These are phyloP conservation scores for Carex myosuroides DNA, from an alignment of 176 grass and related monocot genomes.

Conservation along the genomic window DNA sequence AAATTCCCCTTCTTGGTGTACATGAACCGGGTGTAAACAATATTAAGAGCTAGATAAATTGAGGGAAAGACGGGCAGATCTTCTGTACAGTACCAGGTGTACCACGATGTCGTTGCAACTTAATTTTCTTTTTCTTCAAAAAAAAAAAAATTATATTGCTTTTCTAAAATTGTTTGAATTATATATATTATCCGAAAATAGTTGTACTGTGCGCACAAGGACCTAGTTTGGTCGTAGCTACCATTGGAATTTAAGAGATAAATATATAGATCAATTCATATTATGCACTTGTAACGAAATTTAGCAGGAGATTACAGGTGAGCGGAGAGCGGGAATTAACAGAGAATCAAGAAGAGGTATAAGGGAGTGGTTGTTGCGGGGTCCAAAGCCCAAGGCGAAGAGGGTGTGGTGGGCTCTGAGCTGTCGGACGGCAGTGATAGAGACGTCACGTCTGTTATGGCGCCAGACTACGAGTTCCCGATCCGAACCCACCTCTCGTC, in stretches of 20 bases:
- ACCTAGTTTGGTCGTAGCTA: background rate
- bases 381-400: background rate
- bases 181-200: background rate
- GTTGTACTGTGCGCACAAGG: background rate
- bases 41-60: background rate
- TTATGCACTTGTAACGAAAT: background rate
- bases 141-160: background rate
- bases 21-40: background rate
- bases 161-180: background rate
- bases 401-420: slow-evolving; percentile 19
- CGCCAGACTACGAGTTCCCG: slow-evolving; percentile 13
- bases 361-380: background rate
- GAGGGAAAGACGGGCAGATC: background rate
- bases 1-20: background rate
- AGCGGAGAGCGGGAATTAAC: background rate
- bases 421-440: slow-evolving; percentile 41
- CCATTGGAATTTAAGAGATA: too few relatives aligned
- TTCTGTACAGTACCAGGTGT: slow-evolving; percentile 13
- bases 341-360: background rate
- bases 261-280: too few relatives aligned
- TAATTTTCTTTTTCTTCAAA: background rate
- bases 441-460: slow-evolving; percentile 33
- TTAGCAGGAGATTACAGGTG: background rate
- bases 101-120: background rate
- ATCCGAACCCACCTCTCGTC: background rate